Evolutionary conservation across 31 red algal genomes (phyloP).

Genomic region (Asparagopsis taxiformis): DNA sequence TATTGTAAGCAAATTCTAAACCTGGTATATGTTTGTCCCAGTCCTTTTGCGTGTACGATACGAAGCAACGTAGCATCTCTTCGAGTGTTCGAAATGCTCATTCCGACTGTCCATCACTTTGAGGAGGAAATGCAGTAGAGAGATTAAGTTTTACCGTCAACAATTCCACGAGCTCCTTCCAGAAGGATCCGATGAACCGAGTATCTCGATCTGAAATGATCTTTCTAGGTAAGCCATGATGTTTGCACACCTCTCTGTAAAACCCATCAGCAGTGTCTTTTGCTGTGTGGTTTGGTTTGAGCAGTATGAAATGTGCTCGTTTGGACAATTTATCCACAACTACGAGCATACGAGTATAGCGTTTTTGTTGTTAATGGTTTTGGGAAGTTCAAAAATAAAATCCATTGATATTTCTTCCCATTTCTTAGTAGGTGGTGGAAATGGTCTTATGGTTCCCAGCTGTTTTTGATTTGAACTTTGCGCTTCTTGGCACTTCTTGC

Average conservation of each 20-base stretch:
- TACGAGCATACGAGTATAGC: slow-evolving; percentile 5
- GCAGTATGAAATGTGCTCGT: too few relatives aligned
- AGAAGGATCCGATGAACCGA: not conserved
- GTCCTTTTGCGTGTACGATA: too few relatives aligned
- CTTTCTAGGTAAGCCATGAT: slow-evolving; percentile 9
- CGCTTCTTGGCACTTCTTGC: slow-evolving; percentile 2
- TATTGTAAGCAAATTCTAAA: slow-evolving; percentile 40
- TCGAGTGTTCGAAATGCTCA: too few relatives aligned
- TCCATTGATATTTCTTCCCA: slow-evolving; percentile 25
- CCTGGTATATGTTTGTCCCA: slow-evolving; percentile 9
- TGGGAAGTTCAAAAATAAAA: slow-evolving; percentile 33
- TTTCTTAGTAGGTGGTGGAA: too few relatives aligned
- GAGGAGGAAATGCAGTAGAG: too few relatives aligned
- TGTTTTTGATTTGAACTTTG: slow-evolving; percentile 9
- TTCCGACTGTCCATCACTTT: too few relatives aligned
- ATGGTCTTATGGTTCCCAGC: too few relatives aligned
- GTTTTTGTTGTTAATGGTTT: slow-evolving; percentile 5
- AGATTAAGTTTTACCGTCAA: too few relatives aligned
- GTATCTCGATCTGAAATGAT: slow-evolving; percentile 8
- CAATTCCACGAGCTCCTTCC: too few relatives aligned
- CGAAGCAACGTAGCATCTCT: too few relatives aligned
- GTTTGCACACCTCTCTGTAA: not conserved
- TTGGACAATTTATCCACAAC: slow-evolving; percentile 17
- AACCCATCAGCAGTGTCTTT: too few relatives aligned
- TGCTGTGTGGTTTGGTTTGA: not conserved